Evolutionary conservation across 495 filamentous ascomycete species (phyloP).

Genomic region (Cudoniella acicularis): DNA sequence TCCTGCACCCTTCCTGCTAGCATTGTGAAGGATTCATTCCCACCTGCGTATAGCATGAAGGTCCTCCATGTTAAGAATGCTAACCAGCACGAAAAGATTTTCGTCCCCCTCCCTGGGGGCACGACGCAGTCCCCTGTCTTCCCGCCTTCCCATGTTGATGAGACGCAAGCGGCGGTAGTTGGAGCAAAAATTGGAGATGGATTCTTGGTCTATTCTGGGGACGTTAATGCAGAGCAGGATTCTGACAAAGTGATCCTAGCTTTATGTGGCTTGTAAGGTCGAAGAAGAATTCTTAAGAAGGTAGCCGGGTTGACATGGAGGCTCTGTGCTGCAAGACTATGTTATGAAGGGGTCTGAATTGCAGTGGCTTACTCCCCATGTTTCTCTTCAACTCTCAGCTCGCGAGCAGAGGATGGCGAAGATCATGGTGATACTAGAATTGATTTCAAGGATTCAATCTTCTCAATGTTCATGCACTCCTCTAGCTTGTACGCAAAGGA

Average conservation of each 20-base stretch:
- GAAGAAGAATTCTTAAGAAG: no score
- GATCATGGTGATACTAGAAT: no score
- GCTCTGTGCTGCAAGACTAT: no score
- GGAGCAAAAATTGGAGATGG: constrained; percentile 31
- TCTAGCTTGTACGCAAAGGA: no score
- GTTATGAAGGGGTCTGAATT: no score
- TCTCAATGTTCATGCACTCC: no score
- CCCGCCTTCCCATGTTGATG: constrained; percentile 25
- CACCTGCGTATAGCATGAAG: constrained; percentile 41
- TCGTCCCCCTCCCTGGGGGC: constrained; percentile 24
- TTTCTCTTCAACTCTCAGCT: no score
- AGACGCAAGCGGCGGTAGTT: constrained; percentile 32
- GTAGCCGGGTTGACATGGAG: no score
- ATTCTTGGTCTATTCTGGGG: constrained; percentile 42
- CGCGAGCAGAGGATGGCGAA: no score
- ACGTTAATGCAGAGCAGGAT: constrained; percentile 41
- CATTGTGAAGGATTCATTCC: constrained; percentile 21
- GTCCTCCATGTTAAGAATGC: constrained; percentile 37
- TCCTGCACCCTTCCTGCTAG: constrained; percentile 13
- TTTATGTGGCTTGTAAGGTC: no score
- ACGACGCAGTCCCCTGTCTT: constrained; percentile 28
- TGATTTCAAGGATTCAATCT: no score
- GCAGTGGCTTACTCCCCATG: no score
- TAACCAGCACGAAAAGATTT: constrained; percentile 27
- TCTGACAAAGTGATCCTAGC: constrained; percentile 35